A percentile compares a stretch with the other conserved stretches of the same genome.
Evolutionary conservation across 345 rosid genomes (phyloP).

Genomic region (Turnera subulata): DNA sequence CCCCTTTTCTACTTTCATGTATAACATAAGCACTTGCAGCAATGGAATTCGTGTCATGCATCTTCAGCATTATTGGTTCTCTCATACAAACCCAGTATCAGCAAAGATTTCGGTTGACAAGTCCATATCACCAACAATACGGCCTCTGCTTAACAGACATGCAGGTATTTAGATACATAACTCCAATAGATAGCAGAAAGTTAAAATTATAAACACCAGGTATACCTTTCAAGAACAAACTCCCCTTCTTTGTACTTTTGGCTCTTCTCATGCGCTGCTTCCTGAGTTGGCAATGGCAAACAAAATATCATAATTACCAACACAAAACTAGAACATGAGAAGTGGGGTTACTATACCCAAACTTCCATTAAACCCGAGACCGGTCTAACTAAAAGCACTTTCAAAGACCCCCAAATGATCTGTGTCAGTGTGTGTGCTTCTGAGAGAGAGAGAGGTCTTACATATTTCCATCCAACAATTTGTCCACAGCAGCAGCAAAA

Average conservation of each 20-base stretch:
- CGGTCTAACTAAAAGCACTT: no score
- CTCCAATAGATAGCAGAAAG: no score
- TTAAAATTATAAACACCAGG: no score
- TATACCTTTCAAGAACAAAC: constrained; percentile 82
- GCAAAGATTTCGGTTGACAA: constrained; percentile 53
- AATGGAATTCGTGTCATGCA: constrained; percentile 15
- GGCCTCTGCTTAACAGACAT: constrained; percentile 38
- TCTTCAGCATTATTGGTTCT: constrained; percentile 58
- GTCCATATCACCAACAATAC: constrained; percentile 77
- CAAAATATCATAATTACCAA: background rate
- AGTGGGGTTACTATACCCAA: no score
- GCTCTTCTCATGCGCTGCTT: constrained; percentile 61
- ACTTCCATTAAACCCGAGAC: no score
- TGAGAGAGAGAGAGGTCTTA: constrained; percentile 22
- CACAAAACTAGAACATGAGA: no score
- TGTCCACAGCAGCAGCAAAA: constrained; percentile 92
- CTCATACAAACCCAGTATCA: constrained; percentile 44
- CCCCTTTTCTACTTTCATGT: background rate
- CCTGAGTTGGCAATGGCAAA: no score
- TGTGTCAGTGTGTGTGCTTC: background rate
- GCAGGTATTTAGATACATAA: no score
- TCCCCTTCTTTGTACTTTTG: constrained; percentile 85
- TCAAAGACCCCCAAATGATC: no score
- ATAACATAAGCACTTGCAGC: background rate
- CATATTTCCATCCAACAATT: constrained; percentile 94